Evolutionary conservation across 2,329 filamentous ascomycete species (phyloP), one percentile per base, ranked within the genome.

Genomic region (Verticillium zaregamsianum): DNA sequence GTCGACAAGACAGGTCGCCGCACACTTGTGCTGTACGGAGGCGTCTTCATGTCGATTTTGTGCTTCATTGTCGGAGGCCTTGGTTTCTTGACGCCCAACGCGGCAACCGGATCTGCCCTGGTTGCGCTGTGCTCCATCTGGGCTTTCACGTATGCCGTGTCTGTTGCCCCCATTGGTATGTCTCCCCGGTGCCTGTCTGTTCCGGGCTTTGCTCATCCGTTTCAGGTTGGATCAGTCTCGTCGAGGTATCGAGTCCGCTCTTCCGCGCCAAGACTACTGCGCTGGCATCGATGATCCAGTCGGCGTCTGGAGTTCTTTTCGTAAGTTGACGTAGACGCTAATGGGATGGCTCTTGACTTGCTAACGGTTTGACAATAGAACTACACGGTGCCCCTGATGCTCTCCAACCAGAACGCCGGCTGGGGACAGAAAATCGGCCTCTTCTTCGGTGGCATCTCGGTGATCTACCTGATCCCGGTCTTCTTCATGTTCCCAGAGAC

Each of bases 1-100:
- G 64, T 68, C 8, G 67, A 68, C 31, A 65, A 60, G 5, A 62
- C 66, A 5, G 68, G 67, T 28, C 59, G 66, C 39, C 88, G 88
- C 55, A 84, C 86, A 61, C 79, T 90, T 8, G 82, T 91, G 62
- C 85, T 90, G 57, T 74, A 82, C n/a, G 89, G 89, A 62, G 85
- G 80, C 39, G 76, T 88, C 23, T 85, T 88, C 28, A 91, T 91
- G 89, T 84, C 79, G 4, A 68, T 83, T 1, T 90, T 80, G 65
- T 84, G 86, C 69, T 85, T 81, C 40, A 73, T 82, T 58, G 84
- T 85, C 25, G 83, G 80, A 15, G 58, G 58, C 4, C 55, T 64
- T 14, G 56, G 62, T 3, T 62, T 64, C 32, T 20, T 64, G 55
- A 54, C n/a, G 7, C 15, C 58, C 2, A 55, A 32, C 12, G 59